Percentiles rank a stretch among this genome's conserved stretches.
Evolutionary conservation across 352 stramenopile species (phyloP).

Genomic region (Phytophthora aleatoria): DNA sequence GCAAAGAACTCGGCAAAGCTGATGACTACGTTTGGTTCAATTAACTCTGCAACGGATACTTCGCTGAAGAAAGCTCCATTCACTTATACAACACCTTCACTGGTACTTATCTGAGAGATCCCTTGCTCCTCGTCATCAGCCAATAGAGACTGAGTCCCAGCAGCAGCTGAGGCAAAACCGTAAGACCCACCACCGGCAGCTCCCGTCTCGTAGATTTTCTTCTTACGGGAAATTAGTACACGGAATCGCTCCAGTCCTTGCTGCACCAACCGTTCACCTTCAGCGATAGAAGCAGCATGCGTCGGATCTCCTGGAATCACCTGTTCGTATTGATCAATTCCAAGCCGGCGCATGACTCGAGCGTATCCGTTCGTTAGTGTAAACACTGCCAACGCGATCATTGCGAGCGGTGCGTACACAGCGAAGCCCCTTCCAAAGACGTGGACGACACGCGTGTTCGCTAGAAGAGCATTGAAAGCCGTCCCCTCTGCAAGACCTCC

Average conservation of each 20-base stretch:
- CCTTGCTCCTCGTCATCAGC: constrained; percentile 16
- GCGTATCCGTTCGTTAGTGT: constrained; percentile 61
- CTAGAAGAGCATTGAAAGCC: constrained; percentile 61
- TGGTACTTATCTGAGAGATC: neutral
- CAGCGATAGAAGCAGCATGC: constrained; percentile 46
- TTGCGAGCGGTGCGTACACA: constrained; percentile 58
- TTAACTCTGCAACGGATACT: too few species aligned
- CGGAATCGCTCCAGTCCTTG: constrained; percentile 55
- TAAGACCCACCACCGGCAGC: constrained; percentile 31
- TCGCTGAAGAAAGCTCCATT: too few species aligned
- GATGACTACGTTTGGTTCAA: neutral
- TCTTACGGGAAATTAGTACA: constrained; percentile 40
- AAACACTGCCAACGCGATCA: constrained; percentile 56
- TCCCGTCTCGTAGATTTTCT: constrained; percentile 39
- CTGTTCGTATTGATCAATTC: constrained; percentile 75
- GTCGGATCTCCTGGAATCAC: constrained; percentile 37
- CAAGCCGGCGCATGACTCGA: constrained; percentile 52
- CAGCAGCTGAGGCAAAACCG: constrained; percentile 31
- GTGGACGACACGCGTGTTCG: constrained; percentile 60
- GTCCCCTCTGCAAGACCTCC: constrained; percentile 45
- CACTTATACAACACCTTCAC: constrained; percentile 1
- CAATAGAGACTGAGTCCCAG: constrained; percentile 30
- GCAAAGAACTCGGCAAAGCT: neutral
- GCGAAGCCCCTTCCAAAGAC: constrained; percentile 60
- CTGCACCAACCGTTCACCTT: constrained; percentile 55